phyloP scores from a whole-genome alignment of 495 filamentous ascomycete species.

The Lasiosphaeris hirsuta region DNA sequence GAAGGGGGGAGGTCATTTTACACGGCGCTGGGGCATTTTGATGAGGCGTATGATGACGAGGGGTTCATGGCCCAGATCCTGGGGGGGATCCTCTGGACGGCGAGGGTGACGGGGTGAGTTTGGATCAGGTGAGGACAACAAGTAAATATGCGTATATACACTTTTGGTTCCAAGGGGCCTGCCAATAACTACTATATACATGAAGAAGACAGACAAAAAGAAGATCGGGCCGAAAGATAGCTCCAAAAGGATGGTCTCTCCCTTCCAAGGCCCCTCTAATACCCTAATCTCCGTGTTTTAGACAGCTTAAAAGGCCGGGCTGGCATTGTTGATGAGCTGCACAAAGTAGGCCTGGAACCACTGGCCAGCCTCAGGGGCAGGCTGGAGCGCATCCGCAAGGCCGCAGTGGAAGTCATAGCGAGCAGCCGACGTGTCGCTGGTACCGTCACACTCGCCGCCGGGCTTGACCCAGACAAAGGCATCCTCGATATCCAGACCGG shows the following conservation, averaged over 20 bases:
- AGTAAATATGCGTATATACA: neutral
- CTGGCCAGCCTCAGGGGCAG: conserved; percentile 71
- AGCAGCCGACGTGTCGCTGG: conserved; percentile 55
- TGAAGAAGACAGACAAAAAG: neutral
- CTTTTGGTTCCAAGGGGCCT: neutral
- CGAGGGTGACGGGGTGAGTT: conserved; percentile 1
- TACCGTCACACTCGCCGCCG: conserved; percentile 78
- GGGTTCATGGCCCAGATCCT: conserved; percentile 31
- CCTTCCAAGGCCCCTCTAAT: neutral
- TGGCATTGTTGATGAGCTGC: conserved; percentile 65
- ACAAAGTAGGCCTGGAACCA: conserved; percentile 83
- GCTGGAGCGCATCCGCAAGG: conserved; percentile 54
- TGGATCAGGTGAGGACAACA: neutral
- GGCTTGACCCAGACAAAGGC: conserved; percentile 86
- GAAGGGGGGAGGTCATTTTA: conserved; percentile 37
- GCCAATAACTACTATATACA: neutral
- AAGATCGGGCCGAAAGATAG: neutral
- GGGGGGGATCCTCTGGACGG: conserved; percentile 36
- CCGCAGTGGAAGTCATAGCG: conserved; percentile 75
- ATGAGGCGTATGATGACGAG: conserved; percentile 34
- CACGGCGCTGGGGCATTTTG: conserved; percentile 40
- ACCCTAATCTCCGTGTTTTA: neutral
- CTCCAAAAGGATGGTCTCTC: neutral
- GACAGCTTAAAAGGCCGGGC: conserved; percentile 47
- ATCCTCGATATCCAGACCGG: conserved; percentile 60